Conservation (phyloP, 371 early-diverging fungal species). For the Funneliformis caledonium region DNA sequence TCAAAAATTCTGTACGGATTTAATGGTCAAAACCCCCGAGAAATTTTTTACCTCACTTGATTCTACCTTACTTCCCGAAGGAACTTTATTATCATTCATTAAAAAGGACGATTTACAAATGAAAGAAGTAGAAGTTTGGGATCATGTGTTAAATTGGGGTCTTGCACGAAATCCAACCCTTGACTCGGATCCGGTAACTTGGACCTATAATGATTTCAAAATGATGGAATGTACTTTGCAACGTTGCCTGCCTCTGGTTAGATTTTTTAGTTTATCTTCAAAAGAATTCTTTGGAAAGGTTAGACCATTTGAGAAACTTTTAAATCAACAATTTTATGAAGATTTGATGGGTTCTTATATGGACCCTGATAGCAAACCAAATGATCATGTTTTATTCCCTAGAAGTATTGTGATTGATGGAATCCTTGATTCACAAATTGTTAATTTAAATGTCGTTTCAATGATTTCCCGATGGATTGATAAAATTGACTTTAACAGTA, state of each 20-base stretch:
- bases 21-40: background rate
- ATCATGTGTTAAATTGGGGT: conserved; percentile 15
- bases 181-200: background rate
- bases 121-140: conserved; percentile 25
- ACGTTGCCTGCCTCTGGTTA: background rate
- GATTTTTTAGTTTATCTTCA: conserved; percentile 2
- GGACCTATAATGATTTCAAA: background rate
- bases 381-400: background rate
- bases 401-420: background rate
- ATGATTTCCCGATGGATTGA: conserved; percentile 11
- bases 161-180: conserved; percentile 10
- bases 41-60: background rate
- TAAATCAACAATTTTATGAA: background rate
- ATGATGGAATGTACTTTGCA: conserved; percentile 6
- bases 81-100: background rate
- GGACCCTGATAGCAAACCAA: background rate
- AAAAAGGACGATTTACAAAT: conserved; percentile 14
- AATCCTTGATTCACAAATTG: background rate
- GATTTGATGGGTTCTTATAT: background rate
- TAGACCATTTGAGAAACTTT: background rate
- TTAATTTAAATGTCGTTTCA: background rate
- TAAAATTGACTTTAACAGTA: background rate
- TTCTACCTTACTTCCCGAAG: background rate
- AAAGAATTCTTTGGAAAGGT: background rate
- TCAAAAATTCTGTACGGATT: background rate